These are phyloP conservation scores for Exserohilum turcica DNA, from an alignment of 2,329 filamentous ascomycete species.

Conservation along the genomic window DNA sequence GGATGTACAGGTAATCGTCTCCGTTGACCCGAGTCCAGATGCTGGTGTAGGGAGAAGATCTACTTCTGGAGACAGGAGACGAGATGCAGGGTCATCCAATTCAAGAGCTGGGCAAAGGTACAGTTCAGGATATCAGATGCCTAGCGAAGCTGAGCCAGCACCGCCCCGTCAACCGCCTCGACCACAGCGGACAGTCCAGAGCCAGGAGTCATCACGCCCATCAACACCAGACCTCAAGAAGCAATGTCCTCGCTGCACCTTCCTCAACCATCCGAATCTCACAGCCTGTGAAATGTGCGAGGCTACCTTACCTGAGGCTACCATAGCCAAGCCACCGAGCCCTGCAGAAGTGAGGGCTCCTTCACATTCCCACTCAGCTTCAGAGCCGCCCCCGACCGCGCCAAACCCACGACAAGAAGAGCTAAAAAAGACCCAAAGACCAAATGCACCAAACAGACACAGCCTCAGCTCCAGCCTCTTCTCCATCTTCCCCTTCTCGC, in stretches of 20 bases:
- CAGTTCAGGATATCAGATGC: constrained; percentile 35
- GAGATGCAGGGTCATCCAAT: constrained; percentile 21
- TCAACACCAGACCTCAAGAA: constrained; percentile 38
- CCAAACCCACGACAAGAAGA: constrained; percentile 8
- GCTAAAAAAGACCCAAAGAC: constrained; percentile 19
- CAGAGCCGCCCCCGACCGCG: constrained; percentile 28
- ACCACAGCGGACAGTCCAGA: constrained; percentile 18
- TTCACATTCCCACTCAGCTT: constrained; percentile 39
- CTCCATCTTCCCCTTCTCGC: constrained; percentile 44
- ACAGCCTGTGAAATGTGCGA: constrained; percentile 43
- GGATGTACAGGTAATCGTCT: constrained; percentile 43
- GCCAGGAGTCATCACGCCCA: constrained; percentile 14
- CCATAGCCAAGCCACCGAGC: constrained; percentile 31
- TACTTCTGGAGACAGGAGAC: constrained; percentile 15
- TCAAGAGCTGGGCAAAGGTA: constrained; percentile 31
- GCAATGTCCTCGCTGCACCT: constrained; percentile 44
- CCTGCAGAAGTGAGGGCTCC: constrained; percentile 16
- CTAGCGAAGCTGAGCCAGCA: constrained; percentile 22
- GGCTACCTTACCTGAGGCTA: constrained; percentile 31
- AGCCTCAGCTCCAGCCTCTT: constrained; percentile 43
- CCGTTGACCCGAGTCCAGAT: constrained; percentile 38
- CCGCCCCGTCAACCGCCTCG: constrained; percentile 24
- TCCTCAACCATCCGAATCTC: constrained; percentile 41
- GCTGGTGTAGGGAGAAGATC: constrained; percentile 12
- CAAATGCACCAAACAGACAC: constrained; percentile 35